A percentile compares a stretch with the other conserved stretches of the same genome.
Evolutionary conservation across 2,329 filamentous ascomycete species (phyloP).

Genomic region (Aureobasidium namibiae): DNA sequence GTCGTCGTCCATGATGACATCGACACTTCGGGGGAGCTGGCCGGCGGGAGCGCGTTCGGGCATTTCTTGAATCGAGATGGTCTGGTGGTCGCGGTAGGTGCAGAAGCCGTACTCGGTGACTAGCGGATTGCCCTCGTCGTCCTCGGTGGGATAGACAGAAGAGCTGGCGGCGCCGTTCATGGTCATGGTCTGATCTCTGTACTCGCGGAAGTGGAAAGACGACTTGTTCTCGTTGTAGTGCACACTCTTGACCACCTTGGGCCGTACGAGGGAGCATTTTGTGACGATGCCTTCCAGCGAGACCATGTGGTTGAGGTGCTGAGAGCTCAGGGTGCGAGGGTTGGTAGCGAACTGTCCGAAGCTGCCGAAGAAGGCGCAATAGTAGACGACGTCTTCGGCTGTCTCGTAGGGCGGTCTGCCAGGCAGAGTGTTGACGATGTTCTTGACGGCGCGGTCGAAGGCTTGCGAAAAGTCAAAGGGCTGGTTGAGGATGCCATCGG

Average conservation of each 20-base stretch:
- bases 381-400: slow-evolving; percentile 71
- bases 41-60: slow-evolving; percentile 91
- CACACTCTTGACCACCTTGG: slow-evolving; percentile 96
- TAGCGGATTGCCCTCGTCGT: slow-evolving; percentile 86
- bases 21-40: slow-evolving; percentile 87
- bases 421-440: slow-evolving; percentile 73
- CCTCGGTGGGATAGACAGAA: slow-evolving; percentile 89
- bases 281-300: slow-evolving; percentile 97
- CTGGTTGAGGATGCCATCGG: slow-evolving; percentile 67
- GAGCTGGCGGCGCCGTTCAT: slow-evolving; percentile 75
- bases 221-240: slow-evolving; percentile 87
- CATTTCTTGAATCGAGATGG: slow-evolving; percentile 98
- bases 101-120: slow-evolving; percentile 94
- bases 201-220: slow-evolving; percentile 82
- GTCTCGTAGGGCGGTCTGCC: slow-evolving; percentile 68
- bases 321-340: slow-evolving; percentile 80
- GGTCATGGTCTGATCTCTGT: slow-evolving; percentile 95
- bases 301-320: slow-evolving; percentile 91
- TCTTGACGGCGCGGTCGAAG: slow-evolving; percentile 84
- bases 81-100: slow-evolving; percentile 94
- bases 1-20: slow-evolving; percentile 95
- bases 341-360: slow-evolving; percentile 95
- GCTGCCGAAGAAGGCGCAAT: slow-evolving; percentile 93
- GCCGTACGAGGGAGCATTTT: slow-evolving; percentile 86
- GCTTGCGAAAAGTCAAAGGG: slow-evolving; percentile 85